Percentiles rank a stretch among this genome's conserved stretches.
phyloP scores from a whole-genome alignment of 2,329 filamentous ascomycete species.

The Metarhizium sp. region DNA sequence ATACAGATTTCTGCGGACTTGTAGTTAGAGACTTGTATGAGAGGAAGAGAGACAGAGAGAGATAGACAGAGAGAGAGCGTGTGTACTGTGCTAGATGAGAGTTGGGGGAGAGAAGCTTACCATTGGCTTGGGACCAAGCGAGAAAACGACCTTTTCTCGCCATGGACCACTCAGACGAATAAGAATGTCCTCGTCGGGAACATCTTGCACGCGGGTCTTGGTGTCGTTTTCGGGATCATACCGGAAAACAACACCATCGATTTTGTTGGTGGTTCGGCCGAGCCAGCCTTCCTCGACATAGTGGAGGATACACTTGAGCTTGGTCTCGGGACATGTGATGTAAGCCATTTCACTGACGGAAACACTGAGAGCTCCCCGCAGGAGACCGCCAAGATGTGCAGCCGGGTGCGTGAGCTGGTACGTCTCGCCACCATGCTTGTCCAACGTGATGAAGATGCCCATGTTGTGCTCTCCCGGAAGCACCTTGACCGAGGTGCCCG shows the following conservation, averaged over 20 bases:
- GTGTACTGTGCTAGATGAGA: background rate
- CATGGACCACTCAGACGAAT: constrained; percentile 77
- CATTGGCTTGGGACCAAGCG: constrained; percentile 47
- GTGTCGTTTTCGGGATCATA: constrained; percentile 83
- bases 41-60: background rate
- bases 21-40: constrained; percentile 4
- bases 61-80: background rate
- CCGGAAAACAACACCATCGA: constrained; percentile 83
- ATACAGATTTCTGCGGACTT: constrained; percentile 27
- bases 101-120: constrained; percentile 35
- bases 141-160: constrained; percentile 62
- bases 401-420: constrained; percentile 93
- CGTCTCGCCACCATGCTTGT: constrained; percentile 73
- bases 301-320: constrained; percentile 82
- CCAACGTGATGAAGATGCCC: constrained; percentile 86
- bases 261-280: constrained; percentile 80
- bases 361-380: constrained; percentile 80
- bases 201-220: constrained; percentile 72
- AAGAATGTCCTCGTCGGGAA: constrained; percentile 75
- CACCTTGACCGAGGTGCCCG: constrained; percentile 87
- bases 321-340: constrained; percentile 81
- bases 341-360: constrained; percentile 86
- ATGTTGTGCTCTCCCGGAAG: constrained; percentile 87
- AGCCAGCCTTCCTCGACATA: constrained; percentile 96
- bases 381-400: constrained; percentile 81